These are phyloP conservation scores for Sarocladium oryzae DNA, from an alignment of 2,329 filamentous ascomycete genomes.

Conservation along the genomic window DNA sequence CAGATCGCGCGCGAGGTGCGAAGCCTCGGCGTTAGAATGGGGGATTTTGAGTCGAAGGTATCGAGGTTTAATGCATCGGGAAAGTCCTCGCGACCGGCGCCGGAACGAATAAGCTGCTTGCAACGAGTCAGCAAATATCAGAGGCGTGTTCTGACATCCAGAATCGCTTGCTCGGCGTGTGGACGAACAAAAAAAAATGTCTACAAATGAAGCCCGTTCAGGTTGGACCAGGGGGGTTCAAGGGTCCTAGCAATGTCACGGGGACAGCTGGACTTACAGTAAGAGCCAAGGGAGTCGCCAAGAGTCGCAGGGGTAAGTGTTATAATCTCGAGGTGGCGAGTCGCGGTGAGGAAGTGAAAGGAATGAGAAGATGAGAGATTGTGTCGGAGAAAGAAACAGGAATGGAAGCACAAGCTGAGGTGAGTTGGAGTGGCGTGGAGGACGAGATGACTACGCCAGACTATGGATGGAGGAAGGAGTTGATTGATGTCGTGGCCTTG, in stretches of 20 bases:
- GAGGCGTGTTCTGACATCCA: too few relatives aligned
- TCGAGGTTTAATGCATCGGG: slow-evolving; percentile 7
- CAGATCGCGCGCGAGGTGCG: not conserved
- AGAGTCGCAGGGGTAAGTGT: not conserved
- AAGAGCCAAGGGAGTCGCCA: not conserved
- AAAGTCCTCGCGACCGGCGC: not conserved
- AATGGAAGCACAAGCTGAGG: not conserved
- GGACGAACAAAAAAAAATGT: too few relatives aligned
- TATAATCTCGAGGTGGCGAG: not conserved
- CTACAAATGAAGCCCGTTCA: too few relatives aligned
- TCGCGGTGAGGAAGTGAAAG: not conserved
- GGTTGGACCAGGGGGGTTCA: not conserved
- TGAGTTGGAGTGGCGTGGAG: not conserved
- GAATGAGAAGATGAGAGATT: not conserved
- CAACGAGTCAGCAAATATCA: slow-evolving; percentile 3
- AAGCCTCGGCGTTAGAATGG: not conserved
- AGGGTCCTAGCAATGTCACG: not conserved
- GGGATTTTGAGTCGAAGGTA: not conserved
- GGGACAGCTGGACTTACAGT: not conserved
- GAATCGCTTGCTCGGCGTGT: too few relatives aligned
- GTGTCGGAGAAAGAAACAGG: not conserved
- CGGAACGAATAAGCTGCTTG: not conserved
- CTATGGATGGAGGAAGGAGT: not conserved
- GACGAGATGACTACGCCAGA: too few relatives aligned
- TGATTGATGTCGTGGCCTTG: slow-evolving; percentile 8